Base-by-base conservation (phyloP, 371 early-diverging fungal species). In the Mortierella sp. region DNA sequence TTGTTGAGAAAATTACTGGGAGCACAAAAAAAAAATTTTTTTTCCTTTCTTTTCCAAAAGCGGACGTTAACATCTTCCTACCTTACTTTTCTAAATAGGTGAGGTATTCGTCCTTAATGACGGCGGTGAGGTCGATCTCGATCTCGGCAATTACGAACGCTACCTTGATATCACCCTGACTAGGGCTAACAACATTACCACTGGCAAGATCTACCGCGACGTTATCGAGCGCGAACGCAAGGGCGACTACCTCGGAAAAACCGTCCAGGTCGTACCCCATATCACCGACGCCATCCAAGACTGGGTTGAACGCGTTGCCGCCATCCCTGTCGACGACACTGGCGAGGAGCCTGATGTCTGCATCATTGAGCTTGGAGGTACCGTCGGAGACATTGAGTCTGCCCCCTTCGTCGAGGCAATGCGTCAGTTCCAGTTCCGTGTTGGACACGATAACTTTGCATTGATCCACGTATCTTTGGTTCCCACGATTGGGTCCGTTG, bases 91-190 rank as follows among this genome's bases (percentile, higher is more conserved):
- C 16, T 32, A 43, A 40, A 19, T 67, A 95, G 95, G 97, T 74
- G 99, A 99, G 83, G 99, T 99, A 10, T 99, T 98, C 87, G 99
- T 99, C 16, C 88, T 99, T 60, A 95, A 98, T 73, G 99, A 99
- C 84, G 99, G 99, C 64, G 99, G 98, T 69, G 99, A 99, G 86
- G 99, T 99, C 45, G 99, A 99, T 85, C 91, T 99, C 57, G 99
- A 99, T 85, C 90, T 99, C 43, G 99, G 99, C 60, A 98, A 98
- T 89, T 99, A 99, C 85, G 99, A 99, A 89, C 94, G 99, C 61
- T 99, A 98, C 89, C 86, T 99, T 59, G 97, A 97, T 84, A 91
- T 99, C 7, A 93, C 94, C 47, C 88, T 99, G 70, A 95, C 97
- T 40, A 91, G 96, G 50, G 94, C 96, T 84, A 99, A 99, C 93